Conservation (phyloP, 257 asterid genomes). For the Scutellaria galericulata region DNA sequence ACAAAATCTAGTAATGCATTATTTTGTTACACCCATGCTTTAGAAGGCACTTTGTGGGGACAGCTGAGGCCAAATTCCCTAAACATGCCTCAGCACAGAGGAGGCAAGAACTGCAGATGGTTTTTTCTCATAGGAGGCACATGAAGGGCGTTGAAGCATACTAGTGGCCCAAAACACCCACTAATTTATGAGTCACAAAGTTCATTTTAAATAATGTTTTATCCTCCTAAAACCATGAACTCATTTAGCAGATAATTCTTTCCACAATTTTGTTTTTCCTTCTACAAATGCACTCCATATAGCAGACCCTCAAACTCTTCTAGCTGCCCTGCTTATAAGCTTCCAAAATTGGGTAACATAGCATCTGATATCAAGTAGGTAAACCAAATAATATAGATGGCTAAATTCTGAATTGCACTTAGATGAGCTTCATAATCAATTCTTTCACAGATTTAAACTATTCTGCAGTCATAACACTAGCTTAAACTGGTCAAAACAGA, state of each 20-base stretch:
- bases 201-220: background rate
- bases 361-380: background rate
- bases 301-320: background rate
- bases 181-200: too few relatives aligned
- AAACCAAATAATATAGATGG: background rate
- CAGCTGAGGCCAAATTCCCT: too few relatives aligned
- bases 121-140: too few relatives aligned
- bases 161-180: too few relatives aligned
- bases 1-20: conserved; percentile 5
- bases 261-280: background rate
- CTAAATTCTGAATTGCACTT: conserved; percentile 1
- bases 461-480: background rate
- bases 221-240: background rate
- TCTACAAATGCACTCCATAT: background rate
- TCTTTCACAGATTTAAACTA: background rate
- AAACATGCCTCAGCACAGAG: too few relatives aligned
- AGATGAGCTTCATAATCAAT: background rate
- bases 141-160: too few relatives aligned
- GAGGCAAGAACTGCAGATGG: too few relatives aligned
- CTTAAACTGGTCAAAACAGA: conserved; percentile 1
- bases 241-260: background rate
- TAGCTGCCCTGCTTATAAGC: background rate
- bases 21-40: background rate
- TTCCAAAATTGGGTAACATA: conserved; percentile 1
- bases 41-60: background rate